Conservation (phyloP, 768 basidiomycete genomes). For the Lactarius sp. region DNA sequence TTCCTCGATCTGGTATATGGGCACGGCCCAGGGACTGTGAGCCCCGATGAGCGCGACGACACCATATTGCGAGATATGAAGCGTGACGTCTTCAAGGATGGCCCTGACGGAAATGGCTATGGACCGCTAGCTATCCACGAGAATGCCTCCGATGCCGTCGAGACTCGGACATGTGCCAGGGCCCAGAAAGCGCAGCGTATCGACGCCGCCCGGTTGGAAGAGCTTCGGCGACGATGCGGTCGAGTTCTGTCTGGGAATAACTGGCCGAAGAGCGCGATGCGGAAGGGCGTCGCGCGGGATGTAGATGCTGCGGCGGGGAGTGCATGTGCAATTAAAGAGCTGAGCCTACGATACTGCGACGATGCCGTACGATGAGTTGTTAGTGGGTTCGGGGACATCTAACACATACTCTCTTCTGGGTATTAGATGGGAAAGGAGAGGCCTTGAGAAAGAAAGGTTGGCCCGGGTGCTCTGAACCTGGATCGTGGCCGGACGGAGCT, state of each 20-base stretch:
- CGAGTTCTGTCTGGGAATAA: constrained; percentile 77
- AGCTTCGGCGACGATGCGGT: constrained; percentile 98
- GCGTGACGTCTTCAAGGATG: constrained; percentile 66
- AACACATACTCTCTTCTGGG: not conserved
- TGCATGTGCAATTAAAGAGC: constrained; percentile 82
- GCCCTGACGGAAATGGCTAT: constrained; percentile 80
- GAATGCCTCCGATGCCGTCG: constrained; percentile 81
- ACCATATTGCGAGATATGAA: constrained; percentile 72
- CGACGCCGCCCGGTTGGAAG: constrained; percentile 87
- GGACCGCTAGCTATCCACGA: constrained; percentile 83
- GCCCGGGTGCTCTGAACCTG: too few species aligned
- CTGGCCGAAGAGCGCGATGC: constrained; percentile 83
- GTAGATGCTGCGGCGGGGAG: constrained; percentile 54
- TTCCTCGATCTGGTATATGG: constrained; percentile 84
- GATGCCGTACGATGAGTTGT: constrained; percentile 53
- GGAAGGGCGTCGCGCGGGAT: constrained; percentile 49
- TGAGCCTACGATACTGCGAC: constrained; percentile 83
- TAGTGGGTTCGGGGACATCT: constrained; percentile 4
- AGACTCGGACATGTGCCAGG: constrained; percentile 60
- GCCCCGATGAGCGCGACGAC: constrained; percentile 79
- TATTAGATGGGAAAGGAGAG: too few species aligned
- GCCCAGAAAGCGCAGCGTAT: constrained; percentile 68
- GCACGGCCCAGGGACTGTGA: constrained; percentile 77
- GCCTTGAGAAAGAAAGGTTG: too few species aligned
- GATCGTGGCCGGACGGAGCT: too few species aligned